Evolutionary conservation across 176 grass and related monocot genomes (phyloP).

Genomic region (Rhynchospora tenuis): DNA sequence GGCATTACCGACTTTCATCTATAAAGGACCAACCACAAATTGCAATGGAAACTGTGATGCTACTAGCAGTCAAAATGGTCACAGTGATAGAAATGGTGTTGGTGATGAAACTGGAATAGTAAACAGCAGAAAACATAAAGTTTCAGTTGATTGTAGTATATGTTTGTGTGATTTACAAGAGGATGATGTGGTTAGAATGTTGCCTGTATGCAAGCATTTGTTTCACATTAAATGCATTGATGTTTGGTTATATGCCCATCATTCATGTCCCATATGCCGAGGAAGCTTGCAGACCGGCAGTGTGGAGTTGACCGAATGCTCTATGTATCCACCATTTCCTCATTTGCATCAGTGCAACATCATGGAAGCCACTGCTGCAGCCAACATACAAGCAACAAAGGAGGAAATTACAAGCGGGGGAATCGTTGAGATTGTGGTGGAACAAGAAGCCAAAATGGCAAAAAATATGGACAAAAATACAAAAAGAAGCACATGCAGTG

Average conservation of each 20-base stretch:
- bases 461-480: not conserved
- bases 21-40: not conserved
- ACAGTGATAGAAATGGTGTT: not conserved
- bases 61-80: too few species aligned
- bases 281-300: not conserved
- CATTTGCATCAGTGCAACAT: not conserved
- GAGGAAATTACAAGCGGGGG: not conserved
- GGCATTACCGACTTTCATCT: conserved; percentile 19
- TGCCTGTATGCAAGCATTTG: conserved; percentile 20
- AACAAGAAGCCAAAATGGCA: not conserved
- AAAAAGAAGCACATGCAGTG: not conserved
- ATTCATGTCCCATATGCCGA: conserved; percentile 18
- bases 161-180: conserved; percentile 11
- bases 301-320: not conserved
- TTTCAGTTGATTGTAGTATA: not conserved
- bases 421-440: not conserved
- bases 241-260: conserved; percentile 1
- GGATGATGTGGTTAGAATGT: conserved; percentile 11
- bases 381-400: not conserved
- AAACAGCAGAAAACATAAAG: not conserved
- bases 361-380: not conserved
- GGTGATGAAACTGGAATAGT: not conserved
- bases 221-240: conserved; percentile 23
- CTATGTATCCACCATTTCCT: not conserved
- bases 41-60: too few species aligned